Percentiles rank a stretch among this genome's conserved stretches.
phyloP scores from a whole-genome alignment of 2,329 filamentous ascomycete species.

The Fusarium nelsonii region DNA sequence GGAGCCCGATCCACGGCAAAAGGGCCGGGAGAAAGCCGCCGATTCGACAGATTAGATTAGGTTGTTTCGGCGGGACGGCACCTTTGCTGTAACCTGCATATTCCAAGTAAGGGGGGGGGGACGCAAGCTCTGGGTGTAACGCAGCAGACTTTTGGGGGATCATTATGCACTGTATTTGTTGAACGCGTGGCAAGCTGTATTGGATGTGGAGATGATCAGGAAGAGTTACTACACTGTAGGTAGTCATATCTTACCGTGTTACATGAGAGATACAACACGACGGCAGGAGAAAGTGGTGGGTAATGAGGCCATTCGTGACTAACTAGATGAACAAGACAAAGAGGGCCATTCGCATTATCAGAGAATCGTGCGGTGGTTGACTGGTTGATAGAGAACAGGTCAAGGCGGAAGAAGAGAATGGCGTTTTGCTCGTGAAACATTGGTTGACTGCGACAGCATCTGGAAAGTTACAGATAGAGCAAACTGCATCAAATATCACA shows the following conservation, averaged over 20 bases:
- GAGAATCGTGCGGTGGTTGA: conserved; percentile 6
- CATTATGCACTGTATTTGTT: conserved; percentile 37
- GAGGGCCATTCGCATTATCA: conserved; percentile 1
- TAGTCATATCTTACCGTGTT: conserved; percentile 12
- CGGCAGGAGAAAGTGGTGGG: conserved; percentile 7
- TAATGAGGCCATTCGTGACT: conserved; percentile 13
- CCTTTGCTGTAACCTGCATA: conserved; percentile 1
- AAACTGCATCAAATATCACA: conserved; percentile 12
- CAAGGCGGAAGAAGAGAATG: background rate
- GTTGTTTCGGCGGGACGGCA: conserved; percentile 1
- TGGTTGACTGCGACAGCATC: background rate
- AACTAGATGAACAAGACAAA: background rate
- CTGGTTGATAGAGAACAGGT: background rate
- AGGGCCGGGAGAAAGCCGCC: conserved; percentile 11
- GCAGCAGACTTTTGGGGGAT: background rate
- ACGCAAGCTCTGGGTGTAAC: background rate
- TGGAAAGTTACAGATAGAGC: conserved; percentile 7
- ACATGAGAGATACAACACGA: conserved; percentile 27
- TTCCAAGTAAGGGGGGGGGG: background rate
- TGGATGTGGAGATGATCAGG: conserved; percentile 17
- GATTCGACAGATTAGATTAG: conserved; percentile 21
- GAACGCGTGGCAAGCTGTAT: conserved; percentile 40
- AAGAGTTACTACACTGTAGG: background rate
- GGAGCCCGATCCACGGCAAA: conserved; percentile 19
- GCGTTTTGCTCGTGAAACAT: conserved; percentile 6